phyloP scores from a whole-genome alignment of 305 asterid genomes.

The Fraxinus velutina region DNA sequence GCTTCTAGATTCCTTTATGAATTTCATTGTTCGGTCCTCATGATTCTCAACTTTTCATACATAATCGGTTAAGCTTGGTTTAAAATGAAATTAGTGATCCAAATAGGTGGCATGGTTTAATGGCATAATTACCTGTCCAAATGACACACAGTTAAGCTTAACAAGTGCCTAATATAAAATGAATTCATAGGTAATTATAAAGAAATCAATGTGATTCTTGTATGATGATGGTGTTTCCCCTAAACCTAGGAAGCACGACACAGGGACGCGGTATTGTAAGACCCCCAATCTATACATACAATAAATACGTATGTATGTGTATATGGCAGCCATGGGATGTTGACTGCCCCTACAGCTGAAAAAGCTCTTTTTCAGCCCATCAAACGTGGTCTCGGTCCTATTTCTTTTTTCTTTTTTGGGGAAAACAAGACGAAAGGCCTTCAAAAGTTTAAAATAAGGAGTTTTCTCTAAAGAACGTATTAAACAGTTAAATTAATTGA shows the following conservation, averaged over 20 bases:
- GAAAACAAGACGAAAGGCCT: neutral
- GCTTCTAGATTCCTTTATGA: neutral
- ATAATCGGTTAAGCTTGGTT: neutral
- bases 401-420: neutral
- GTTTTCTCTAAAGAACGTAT: neutral
- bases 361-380: neutral
- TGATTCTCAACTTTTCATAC: neutral
- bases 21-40: too few species aligned
- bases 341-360: neutral
- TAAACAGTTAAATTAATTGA: neutral
- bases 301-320: too few species aligned
- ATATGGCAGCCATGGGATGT: neutral
- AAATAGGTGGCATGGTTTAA: neutral
- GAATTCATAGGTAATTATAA: neutral
- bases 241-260: neutral
- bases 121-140: neutral
- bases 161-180: neutral
- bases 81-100: neutral
- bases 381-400: neutral
- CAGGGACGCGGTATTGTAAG: neutral
- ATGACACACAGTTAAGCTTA: neutral
- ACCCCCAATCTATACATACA: neutral
- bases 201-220: neutral
- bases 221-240: neutral
- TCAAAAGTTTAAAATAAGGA: neutral